Conservation (phyloP, 2,329 filamentous ascomycete genomes). For the Claviceps sp. region DNA sequence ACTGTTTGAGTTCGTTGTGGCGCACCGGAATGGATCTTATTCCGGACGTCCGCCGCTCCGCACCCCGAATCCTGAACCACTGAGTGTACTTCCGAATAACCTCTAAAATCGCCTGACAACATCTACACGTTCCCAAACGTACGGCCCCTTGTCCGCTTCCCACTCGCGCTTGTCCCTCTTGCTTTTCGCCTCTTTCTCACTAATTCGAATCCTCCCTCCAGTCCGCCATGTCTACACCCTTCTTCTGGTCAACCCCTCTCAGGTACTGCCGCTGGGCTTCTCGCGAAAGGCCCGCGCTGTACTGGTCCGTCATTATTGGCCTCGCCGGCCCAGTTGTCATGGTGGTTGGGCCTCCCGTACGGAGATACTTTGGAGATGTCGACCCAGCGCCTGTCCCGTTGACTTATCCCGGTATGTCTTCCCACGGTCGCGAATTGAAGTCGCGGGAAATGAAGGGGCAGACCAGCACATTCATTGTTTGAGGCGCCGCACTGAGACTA, state of each 20-base stretch:
- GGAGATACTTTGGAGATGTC: conserved; percentile 59
- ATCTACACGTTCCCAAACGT: too few relatives aligned
- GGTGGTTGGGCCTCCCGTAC: conserved; percentile 58
- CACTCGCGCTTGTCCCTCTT: background rate
- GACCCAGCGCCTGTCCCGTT: conserved; percentile 61
- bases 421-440: background rate
- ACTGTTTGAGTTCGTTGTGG: too few relatives aligned
- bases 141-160: background rate
- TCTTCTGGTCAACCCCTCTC: conserved; percentile 77
- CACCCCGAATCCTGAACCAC: background rate
- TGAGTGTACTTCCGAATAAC: background rate
- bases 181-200: background rate
- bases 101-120: background rate
- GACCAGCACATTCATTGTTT: background rate
- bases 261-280: conserved; percentile 81
- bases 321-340: conserved; percentile 57
- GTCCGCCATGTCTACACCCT: conserved; percentile 46
- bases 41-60: background rate
- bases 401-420: conserved; percentile 75
- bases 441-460: background rate
- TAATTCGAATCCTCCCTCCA: background rate
- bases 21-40: conserved; percentile 3
- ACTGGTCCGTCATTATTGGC: conserved; percentile 73
- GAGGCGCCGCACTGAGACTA: background rate
- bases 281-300: conserved; percentile 79